These are phyloP conservation scores for Nissolia schottii DNA, from an alignment of 306 rosid genomes.

Conservation along the genomic window DNA sequence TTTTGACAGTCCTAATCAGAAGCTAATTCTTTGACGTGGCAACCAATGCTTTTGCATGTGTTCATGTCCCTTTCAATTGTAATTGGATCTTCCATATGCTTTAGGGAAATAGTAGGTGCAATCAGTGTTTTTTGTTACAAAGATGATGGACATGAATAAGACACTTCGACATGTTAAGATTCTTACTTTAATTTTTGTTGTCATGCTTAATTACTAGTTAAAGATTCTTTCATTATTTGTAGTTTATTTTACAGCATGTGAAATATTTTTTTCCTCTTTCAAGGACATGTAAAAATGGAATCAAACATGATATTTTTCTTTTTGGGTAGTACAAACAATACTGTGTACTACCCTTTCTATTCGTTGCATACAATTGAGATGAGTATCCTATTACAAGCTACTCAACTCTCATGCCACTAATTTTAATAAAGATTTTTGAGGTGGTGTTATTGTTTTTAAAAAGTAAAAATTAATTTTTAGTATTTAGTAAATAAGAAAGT, in stretches of 20 bases:
- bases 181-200: conserved; percentile 5
- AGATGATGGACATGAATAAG: conserved; percentile 17
- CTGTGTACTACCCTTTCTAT: background rate
- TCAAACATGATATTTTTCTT: background rate
- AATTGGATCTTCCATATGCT: conserved; percentile 19
- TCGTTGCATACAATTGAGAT: too few relatives aligned
- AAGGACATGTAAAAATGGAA: background rate
- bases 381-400: background rate
- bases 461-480: too few relatives aligned
- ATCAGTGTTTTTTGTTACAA: conserved; percentile 18
- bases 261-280: background rate
- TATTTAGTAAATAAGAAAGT: too few relatives aligned
- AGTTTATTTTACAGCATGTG: background rate
- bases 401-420: background rate
- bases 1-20: too few relatives aligned
- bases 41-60: background rate
- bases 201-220: background rate
- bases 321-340: background rate
- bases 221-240: conserved; percentile 2
- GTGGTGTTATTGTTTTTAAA: too few relatives aligned
- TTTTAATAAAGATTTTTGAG: too few relatives aligned
- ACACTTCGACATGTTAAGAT: conserved; percentile 22
- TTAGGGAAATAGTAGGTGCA: conserved; percentile 7
- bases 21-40: conserved; percentile 33
- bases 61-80: conserved; percentile 27